A percentile compares a stretch with the other conserved stretches of the same genome.
phyloP scores from a whole-genome alignment of 441 rosid species.

The Raphanus hybrid region DNA sequence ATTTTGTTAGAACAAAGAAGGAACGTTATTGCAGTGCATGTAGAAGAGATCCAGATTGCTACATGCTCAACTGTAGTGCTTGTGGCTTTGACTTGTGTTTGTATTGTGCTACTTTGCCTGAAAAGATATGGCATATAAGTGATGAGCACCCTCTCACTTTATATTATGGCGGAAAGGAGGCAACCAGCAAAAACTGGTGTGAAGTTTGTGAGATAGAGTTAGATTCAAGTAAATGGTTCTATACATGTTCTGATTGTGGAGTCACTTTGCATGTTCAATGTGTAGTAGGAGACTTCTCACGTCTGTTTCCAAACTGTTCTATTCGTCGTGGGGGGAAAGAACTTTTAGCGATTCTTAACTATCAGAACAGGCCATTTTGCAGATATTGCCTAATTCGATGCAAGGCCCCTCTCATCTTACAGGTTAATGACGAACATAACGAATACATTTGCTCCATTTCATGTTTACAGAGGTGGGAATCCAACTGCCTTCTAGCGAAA shows the following conservation, averaged over 20 bases:
- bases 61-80: not conserved
- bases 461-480: not conserved
- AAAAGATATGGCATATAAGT: too few relatives aligned
- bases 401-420: constrained; percentile 1
- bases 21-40: not conserved
- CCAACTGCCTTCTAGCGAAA: too few relatives aligned
- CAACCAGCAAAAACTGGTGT: constrained; percentile 14
- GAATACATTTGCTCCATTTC: not conserved
- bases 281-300: constrained; percentile 10
- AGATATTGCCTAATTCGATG: constrained; percentile 13
- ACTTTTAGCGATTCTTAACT: not conserved
- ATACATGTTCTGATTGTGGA: constrained; percentile 20
- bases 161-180: not conserved
- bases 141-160: constrained; percentile 31
- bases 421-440: not conserved
- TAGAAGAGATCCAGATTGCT: accelerated
- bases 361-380: constrained; percentile 8
- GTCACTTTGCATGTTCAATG: constrained; percentile 25
- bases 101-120: not conserved
- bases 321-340: not conserved
- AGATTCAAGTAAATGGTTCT: constrained; percentile 21
- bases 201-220: constrained; percentile 23
- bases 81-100: constrained; percentile 14
- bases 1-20: accelerated
- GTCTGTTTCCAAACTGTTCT: not conserved